Conservation (phyloP, 805 yeast genomes). For the Tetrapisispora phaffii region DNA sequence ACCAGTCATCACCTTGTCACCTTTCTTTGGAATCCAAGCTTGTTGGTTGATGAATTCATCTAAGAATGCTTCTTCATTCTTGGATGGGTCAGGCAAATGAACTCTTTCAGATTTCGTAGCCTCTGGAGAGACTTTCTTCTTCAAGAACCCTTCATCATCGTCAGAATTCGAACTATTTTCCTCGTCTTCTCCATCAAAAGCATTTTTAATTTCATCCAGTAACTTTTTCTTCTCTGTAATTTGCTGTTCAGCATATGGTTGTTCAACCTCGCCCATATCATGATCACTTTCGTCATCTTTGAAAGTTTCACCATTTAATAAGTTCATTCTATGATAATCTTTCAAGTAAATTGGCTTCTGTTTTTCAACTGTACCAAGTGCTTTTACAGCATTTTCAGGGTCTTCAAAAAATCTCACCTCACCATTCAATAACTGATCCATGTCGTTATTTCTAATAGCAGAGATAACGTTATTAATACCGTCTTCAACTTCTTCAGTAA, state of each 20-base stretch:
- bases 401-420: conserved; percentile 65
- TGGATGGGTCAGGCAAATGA: conserved; percentile 52
- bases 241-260: conserved; percentile 67
- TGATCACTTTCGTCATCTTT: conserved; percentile 43
- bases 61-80: conserved; percentile 60
- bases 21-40: conserved; percentile 81
- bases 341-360: conserved; percentile 78
- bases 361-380: conserved; percentile 27
- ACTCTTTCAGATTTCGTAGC: conserved; percentile 18
- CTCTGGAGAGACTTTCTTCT: conserved; percentile 40
- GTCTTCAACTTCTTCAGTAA: conserved; percentile 75
- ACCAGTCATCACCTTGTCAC: conserved; percentile 46
- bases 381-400: conserved; percentile 36
- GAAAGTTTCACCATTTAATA: conserved; percentile 56
- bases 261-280: conserved; percentile 32
- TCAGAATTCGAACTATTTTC: conserved; percentile 38
- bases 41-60: conserved; percentile 61
- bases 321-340: conserved; percentile 81
- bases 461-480: conserved; percentile 65
- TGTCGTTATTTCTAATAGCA: conserved; percentile 62
- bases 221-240: conserved; percentile 64
- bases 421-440: conserved; percentile 50
- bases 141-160: conserved; percentile 40
- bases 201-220: conserved; percentile 67
- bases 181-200: conserved; percentile 42